phyloP scores from a whole-genome alignment of 805 yeast genomes.

The Nakazawaea siamensis region DNA sequence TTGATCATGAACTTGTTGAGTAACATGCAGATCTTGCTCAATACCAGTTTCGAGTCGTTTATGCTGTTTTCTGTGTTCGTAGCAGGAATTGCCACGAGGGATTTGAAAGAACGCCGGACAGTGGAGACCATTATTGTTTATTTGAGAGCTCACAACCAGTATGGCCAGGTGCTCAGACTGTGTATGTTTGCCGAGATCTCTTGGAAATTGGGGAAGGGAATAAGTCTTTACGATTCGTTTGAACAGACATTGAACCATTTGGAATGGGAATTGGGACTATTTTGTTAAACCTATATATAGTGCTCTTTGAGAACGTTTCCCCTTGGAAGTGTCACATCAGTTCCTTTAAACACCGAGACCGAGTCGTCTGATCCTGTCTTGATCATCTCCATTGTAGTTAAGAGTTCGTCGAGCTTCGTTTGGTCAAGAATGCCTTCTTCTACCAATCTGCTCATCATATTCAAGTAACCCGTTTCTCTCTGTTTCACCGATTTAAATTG shows the following conservation, averaged over 20 bases:
- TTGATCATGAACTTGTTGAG: conserved; percentile 18
- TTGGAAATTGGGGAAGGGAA: background rate
- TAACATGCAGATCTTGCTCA: conserved; percentile 22
- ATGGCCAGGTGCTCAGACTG: conserved; percentile 1
- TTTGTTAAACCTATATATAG: background rate
- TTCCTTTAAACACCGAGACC: too few species aligned
- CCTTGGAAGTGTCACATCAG: too few species aligned
- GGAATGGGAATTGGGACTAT: conserved; percentile 5
- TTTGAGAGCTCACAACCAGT: conserved; percentile 6
- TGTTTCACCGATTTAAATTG: too few species aligned
- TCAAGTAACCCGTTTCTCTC: too few species aligned
- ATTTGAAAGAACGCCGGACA: background rate
- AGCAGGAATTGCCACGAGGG: conserved; percentile 19
- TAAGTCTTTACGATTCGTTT: background rate
- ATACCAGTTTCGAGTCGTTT: conserved; percentile 22
- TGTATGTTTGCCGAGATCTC: conserved; percentile 4
- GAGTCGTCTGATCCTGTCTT: too few species aligned
- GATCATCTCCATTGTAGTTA: too few species aligned
- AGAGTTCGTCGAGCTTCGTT: too few species aligned
- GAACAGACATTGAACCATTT: background rate
- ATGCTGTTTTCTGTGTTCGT: conserved; percentile 31
- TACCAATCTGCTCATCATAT: too few species aligned
- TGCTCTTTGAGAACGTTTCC: too few species aligned
- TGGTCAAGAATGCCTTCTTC: too few species aligned
- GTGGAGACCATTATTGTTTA: conserved; percentile 1